Evolutionary conservation across 2,329 filamentous ascomycete species (phyloP), one percentile per base, ranked within the genome.

Genomic region (Hymenoscyphus repandus): DNA sequence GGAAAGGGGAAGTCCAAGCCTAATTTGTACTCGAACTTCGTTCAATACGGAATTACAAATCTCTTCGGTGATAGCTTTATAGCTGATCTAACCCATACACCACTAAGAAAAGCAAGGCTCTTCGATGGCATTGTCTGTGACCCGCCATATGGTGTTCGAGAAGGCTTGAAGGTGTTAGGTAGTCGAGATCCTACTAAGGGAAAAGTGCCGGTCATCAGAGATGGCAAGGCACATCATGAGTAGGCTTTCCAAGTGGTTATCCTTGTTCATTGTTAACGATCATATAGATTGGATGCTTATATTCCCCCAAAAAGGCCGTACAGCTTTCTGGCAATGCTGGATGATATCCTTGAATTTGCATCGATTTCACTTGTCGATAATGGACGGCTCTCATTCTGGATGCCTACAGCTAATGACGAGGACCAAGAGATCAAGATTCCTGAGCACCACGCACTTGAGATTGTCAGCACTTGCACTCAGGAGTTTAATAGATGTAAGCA

Each of bases 61-160:
- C 69, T 76, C 17, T 82, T 93, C 49, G 78, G 92, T 0, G 92
- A 90, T 60, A 80, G 84, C 32, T 95, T 96, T 60, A 82, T 88
- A 1, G 85, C 88, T 0, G 93, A 99, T 67, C 68, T 99, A 49
- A 96, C 90, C 0, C 91, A 97, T 64, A 85, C 85, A 1, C 93
- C 93, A 1, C 70, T 97, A 18, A 74, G 80, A 39, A 70, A 67
- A 51, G 63, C 65, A 45, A 69, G 68, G 45, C 78, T 85, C 58
- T 82, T 97, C 52, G 91, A 99, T 68, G 91, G 89, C 3, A 95
- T 99, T 52, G 76, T 97, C 6, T 97, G 91, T 63, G 93, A 99
- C 70, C 93, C 93, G 15, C 93, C 93, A 0, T 99, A 99, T 65
- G 93, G 93, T 2, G 90, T 99, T 5, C 79, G 93, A 43, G 93